Evolutionary conservation across 495 filamentous ascomycete species (phyloP), one percentile per base, ranked within the genome.

Genomic region (Aspergillus sparsus): DNA sequence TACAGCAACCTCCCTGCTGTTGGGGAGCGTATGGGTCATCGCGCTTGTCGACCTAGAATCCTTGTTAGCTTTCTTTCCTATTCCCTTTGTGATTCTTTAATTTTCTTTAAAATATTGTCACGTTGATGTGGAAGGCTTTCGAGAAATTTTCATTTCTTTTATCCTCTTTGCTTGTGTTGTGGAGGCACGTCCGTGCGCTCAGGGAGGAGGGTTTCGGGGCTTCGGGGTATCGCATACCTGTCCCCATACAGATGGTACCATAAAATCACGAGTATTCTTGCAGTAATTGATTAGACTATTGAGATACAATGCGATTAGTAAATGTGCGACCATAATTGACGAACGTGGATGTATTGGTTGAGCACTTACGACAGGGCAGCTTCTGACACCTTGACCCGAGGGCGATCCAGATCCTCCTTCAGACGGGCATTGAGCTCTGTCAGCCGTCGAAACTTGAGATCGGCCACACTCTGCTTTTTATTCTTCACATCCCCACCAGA

Each of bases 381-480:
- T 74, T 96, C 90, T 61, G 92, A 96, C 50, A 98, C 93, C 69
- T 91, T 95, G 69, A 98, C 94, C 60, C 94, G 85, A 62, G 94
- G 90, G 73, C 94, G 84, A 57, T 98, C 94, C 58, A 98, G 80
- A 78, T 98, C 94, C 74, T 98, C 94, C 67, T 91, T 86, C 71
- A 98, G 82, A 64, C 95, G 87, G 66, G 88, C 87, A 82, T 98
- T 98, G 72, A 98, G 85, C 78, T 98, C 94, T 50, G 91, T 97
- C 75, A 98, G 81, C 46, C 95, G 89, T 63, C 94, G 89, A 65
- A 97, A 85, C 80, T 98, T 98, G 57, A 98, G 85, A 76, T 98
- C 94, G 51, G 94, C 95, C 86, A 98, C 97, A 74, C 91, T 95
- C 76, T 98, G 95, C 82, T 97, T 97, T 84, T 95, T 97, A 80